Evolutionary conservation across 768 basidiomycete genomes (phyloP).

Genomic region (Erythrobasidium yunnanense): DNA sequence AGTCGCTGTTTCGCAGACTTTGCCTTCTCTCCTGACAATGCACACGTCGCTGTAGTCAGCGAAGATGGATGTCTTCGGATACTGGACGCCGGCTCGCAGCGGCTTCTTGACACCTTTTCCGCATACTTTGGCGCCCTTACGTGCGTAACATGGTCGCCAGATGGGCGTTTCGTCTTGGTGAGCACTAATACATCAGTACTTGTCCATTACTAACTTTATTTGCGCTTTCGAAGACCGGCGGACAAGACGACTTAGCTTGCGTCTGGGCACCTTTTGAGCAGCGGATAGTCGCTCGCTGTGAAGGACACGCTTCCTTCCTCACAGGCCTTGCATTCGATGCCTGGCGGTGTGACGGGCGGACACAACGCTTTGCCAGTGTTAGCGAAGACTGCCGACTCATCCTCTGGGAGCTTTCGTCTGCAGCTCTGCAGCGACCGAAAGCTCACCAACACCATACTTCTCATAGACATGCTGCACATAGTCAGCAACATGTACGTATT

Average conservation of each 20-base stretch:
- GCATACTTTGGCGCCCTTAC: slow-evolving; percentile 90
- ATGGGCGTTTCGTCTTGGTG: slow-evolving; percentile 83
- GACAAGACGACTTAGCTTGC: slow-evolving; percentile 90
- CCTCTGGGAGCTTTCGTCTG: slow-evolving; percentile 50
- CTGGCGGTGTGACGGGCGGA: slow-evolving; percentile 57
- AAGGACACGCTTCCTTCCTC: slow-evolving; percentile 92
- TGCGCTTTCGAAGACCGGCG: slow-evolving; percentile 59
- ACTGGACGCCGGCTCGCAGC: slow-evolving; percentile 51
- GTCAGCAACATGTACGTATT: too few species aligned
- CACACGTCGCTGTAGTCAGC: slow-evolving; percentile 75
- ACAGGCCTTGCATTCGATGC: slow-evolving; percentile 81
- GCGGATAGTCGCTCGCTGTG: slow-evolving; percentile 85
- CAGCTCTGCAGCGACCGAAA: slow-evolving; percentile 33
- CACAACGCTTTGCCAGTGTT: slow-evolving; percentile 88
- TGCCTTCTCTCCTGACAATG: slow-evolving; percentile 84
- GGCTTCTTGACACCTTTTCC: slow-evolving; percentile 83
- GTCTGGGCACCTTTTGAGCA: slow-evolving; percentile 92
- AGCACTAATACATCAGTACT: slow-evolving; percentile 25
- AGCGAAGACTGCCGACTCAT: slow-evolving; percentile 95
- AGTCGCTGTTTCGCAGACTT: too few species aligned
- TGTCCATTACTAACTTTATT: background rate
- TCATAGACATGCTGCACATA: background rate
- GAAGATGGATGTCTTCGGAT: slow-evolving; percentile 87
- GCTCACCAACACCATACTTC: slow-evolving; percentile 1
- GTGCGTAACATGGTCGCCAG: slow-evolving; percentile 87